Evolutionary conservation across 2,329 filamentous ascomycete genomes (phyloP), one percentile per base, ranked within the genome.

Genomic region (Tolypocladium inflatum): DNA sequence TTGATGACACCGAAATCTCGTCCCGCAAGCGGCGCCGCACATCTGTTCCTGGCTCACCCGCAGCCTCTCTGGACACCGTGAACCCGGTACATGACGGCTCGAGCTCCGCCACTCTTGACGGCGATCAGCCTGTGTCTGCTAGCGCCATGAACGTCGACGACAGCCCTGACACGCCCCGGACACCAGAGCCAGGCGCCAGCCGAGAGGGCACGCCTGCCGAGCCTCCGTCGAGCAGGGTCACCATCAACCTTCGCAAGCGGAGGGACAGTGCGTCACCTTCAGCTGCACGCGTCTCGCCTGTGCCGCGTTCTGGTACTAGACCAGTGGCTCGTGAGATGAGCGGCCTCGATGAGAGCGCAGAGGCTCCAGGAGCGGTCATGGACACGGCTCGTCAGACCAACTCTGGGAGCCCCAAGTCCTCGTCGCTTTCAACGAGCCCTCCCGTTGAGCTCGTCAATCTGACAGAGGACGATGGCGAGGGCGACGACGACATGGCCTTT

Each of bases 11-110:
- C 67, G 80, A 83, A 63, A 67, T 72, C 53, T 76, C 78, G 48
- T 77, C 83, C 58, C 77, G 84, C 63, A 87, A 87, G 70, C 81
- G 84, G 56, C 83, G 81, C 62, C 80, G 84, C 63, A 84, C 83
- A 37, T 86, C 83, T 17, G 72, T 78, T 55, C 79, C 79, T 58
- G 77, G 74, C 58, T 85, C 83, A 33, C 76, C 79, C 59, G 81
- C 79, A 65, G 73, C 73, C 59, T 84, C 83, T 23, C 71, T 77
- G 63, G 78, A 82, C 58, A 74, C 74, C 35, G 63, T 66, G 57
- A 67, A 67, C 53, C 68, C 68, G 23, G 68, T 70, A 54, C 65
- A 63, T 63, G 66, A 71, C 61, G 64, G 68, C 64, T 63, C 65
- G 59, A 68, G 67, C 62, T 70, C 70, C 42, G 63, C 67, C 57